A percentile compares a stretch with the other conserved stretches of the same genome.
Evolutionary conservation across 352 stramenopile species (phyloP).

Genomic region (Globisporangium nagaii): DNA sequence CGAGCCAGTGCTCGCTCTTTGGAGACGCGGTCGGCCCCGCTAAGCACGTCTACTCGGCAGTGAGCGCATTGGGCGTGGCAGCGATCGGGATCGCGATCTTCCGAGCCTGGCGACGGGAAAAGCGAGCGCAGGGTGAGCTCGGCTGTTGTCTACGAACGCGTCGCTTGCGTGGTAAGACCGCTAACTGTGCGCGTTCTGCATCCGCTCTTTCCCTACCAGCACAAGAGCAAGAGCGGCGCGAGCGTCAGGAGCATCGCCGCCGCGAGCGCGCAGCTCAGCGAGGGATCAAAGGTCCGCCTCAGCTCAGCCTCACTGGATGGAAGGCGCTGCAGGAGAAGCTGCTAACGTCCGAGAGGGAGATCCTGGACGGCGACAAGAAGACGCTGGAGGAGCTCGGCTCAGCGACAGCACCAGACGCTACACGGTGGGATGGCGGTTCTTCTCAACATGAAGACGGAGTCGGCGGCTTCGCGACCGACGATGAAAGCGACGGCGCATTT

Average conservation of each 20-base stretch:
- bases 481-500: background rate
- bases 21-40: background rate
- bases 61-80: background rate
- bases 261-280: constrained; percentile 4
- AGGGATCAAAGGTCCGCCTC: constrained; percentile 15
- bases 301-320: constrained; percentile 36
- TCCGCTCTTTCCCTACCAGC: too few relatives aligned
- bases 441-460: too few relatives aligned
- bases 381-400: background rate
- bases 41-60: constrained; percentile 5
- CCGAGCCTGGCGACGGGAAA: constrained; percentile 1
- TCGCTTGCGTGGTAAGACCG: too few relatives aligned
- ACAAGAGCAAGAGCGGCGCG: background rate
- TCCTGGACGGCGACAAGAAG: constrained; percentile 1
- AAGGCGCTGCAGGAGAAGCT: constrained; percentile 47
- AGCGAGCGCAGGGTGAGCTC: constrained; percentile 4
- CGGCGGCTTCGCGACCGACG: background rate
- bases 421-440: too few relatives aligned
- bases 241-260: constrained; percentile 1
- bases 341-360: constrained; percentile 11
- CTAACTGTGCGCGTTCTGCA: too few relatives aligned
- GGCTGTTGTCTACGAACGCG: background rate
- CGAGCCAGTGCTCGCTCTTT: constrained; percentile 12
- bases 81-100: constrained; percentile 3
- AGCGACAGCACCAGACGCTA: background rate